Percentiles rank a stretch among this genome's conserved stretches.
Evolutionary conservation across 371 early-diverging fungal species (phyloP).

Genomic region (Dinochytrium kinnereticum): DNA sequence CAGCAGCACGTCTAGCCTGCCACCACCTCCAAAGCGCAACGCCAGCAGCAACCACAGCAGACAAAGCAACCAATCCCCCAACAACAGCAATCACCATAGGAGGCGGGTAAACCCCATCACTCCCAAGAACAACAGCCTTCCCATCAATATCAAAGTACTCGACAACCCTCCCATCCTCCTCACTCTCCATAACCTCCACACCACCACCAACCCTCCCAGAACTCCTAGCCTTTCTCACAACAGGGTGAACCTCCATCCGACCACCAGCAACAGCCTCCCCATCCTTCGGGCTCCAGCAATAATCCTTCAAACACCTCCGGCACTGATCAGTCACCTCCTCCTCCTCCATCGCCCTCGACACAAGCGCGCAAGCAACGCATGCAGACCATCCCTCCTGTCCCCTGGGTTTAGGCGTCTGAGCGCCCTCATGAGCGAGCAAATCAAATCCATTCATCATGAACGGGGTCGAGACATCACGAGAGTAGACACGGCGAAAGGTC

Average conservation of each 20-base stretch:
- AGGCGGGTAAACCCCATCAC: background rate
- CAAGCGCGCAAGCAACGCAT: slow-evolving; percentile 13
- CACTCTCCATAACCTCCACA: background rate
- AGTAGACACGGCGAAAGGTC: slow-evolving; percentile 26
- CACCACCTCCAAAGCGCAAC: background rate
- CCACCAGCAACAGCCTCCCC: background rate
- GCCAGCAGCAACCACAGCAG: background rate
- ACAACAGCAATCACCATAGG: background rate
- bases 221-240: background rate
- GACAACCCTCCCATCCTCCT: background rate
- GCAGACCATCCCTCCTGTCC: background rate
- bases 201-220: slow-evolving; percentile 1
- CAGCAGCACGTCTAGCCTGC: background rate
- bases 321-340: slow-evolving; percentile 4
- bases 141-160: slow-evolving; percentile 6
- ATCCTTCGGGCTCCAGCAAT: slow-evolving; percentile 6
- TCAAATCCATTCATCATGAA: slow-evolving; percentile 25
- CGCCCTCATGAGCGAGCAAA: background rate
- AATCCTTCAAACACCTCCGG: slow-evolving; percentile 5
- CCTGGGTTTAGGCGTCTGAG: slow-evolving; percentile 3
- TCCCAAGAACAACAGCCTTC: background rate
- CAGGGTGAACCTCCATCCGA: background rate
- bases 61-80: background rate
- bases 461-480: slow-evolving; percentile 10
- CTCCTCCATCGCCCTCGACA: background rate